Base-by-base conservation (phyloP, 306 rosid species). In the Cicer judaicum region DNA sequence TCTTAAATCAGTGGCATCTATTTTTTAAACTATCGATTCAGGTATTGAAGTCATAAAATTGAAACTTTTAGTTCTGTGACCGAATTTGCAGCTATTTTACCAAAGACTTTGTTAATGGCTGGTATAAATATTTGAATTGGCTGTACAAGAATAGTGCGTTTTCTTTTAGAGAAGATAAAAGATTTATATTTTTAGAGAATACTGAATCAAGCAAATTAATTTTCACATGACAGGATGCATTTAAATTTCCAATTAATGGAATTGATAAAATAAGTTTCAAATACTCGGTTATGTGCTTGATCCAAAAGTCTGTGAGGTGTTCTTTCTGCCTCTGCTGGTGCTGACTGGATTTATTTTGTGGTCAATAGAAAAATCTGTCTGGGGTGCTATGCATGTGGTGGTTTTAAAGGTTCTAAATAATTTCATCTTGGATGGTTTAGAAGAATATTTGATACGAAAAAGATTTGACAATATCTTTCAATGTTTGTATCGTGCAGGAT, bases 11-110 rank as follows among this genome's bases (percentile, higher is more conserved):
- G 74, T 24, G 34, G n/a, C 53, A 47, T 71, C 56, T 44, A 50
- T 19, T 14, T 21, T 21, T 21, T 55, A 36, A 39, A 41, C 62
- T 64, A 62, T 52, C 15, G 54, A 72, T 41, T 73, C 19, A 14
- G 46, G 49, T 40, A 53, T 74, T 68, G 46, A 65, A 14, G 64
- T 18, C 48, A 38, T 66, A 36, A 34, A 73, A 49, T 67, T 68
- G 64, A 41, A 74, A 67, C 57, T 60, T 67, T 41, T 50, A 46
- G 53, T 15, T 64, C 19, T 40, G 54, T 46, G 62, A 47, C 60
- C 41, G 34, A 48, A 49, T 74, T 41, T 72, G 49, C 8, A 6
- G 65, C 46, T 49, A 60, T 61, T 60, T 41, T 12, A 24, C 21
- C 9, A 5, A 44, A 13, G 43, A 59, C 38, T 55, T 34, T 43